phyloP scores from a whole-genome alignment of 768 basidiomycete genomes.

The Rubroboletus satanas region DNA sequence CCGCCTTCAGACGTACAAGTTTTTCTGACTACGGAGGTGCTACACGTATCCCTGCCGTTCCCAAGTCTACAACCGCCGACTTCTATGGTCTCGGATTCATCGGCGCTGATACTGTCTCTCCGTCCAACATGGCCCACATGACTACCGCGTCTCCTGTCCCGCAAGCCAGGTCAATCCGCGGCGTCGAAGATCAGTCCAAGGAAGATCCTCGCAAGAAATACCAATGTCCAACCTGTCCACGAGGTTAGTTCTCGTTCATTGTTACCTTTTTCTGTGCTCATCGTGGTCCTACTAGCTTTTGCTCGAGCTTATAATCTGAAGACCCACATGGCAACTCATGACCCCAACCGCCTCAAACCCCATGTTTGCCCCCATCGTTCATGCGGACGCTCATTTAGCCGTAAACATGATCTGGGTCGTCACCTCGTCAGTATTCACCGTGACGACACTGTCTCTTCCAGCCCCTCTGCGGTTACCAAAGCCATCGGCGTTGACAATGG shows the following conservation, averaged over 20 bases:
- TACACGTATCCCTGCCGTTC: conserved; percentile 44
- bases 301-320: conserved; percentile 93
- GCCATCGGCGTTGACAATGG: conserved; percentile 69
- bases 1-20: conserved; percentile 42
- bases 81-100: conserved; percentile 39
- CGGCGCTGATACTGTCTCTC: conserved; percentile 46
- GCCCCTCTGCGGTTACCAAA: conserved; percentile 38
- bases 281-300: conserved; percentile 52
- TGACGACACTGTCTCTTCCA: conserved; percentile 51
- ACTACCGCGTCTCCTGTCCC: conserved; percentile 44
- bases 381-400: conserved; percentile 88
- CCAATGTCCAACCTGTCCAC: conserved; percentile 67
- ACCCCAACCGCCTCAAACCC: conserved; percentile 87
- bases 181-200: conserved; percentile 42
- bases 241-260: conserved; percentile 44
- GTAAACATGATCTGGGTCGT: conserved; percentile 90
- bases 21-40: conserved; percentile 66
- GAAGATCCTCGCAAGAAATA: conserved; percentile 76
- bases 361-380: conserved; percentile 81
- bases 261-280: conserved; percentile 1
- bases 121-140: conserved; percentile 50
- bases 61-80: conserved; percentile 48
- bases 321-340: conserved; percentile 93
- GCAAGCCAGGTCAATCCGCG: conserved; percentile 34
- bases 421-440: conserved; percentile 86